These are phyloP conservation scores for Schizophyllum commune DNA, from an alignment of 1,284 basidiomycete genomes.

Conservation along the genomic window DNA sequence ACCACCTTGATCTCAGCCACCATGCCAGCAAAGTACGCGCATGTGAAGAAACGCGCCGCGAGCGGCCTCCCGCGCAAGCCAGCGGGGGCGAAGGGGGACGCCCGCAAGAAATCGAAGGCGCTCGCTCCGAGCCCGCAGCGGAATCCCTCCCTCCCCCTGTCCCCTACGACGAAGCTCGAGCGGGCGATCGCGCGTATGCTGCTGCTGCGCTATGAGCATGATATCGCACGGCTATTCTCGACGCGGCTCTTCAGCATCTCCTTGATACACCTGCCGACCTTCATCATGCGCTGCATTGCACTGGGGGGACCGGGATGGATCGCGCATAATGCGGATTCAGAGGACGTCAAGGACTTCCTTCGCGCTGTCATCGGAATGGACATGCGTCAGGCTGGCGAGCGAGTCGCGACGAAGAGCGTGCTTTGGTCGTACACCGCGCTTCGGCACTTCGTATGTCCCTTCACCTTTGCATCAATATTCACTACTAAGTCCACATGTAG, in stretches of 20 bases:
- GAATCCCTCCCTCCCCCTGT: conserved; percentile 44
- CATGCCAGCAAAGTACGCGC: conserved; percentile 66
- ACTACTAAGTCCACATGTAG: conserved; percentile 20
- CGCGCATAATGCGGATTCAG: conserved; percentile 52
- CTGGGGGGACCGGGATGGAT: conserved; percentile 59
- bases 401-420: conserved; percentile 68
- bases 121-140: conserved; percentile 37
- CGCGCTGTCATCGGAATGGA: conserved; percentile 61
- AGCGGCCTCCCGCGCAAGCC: conserved; percentile 35
- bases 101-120: conserved; percentile 26
- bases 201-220: conserved; percentile 58
- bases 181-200: conserved; percentile 55
- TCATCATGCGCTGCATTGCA: conserved; percentile 53
- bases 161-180: conserved; percentile 50
- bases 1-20: neutral
- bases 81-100: conserved; percentile 15
- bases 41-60: conserved; percentile 54
- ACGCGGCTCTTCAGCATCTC: conserved; percentile 56
- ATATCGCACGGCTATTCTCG: conserved; percentile 62
- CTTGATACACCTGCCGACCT: conserved; percentile 53
- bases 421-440: conserved; percentile 70
- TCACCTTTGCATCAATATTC: neutral
- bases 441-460: conserved; percentile 53
- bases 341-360: conserved; percentile 67
- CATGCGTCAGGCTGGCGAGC: conserved; percentile 61